Evolutionary conservation across 2,329 filamentous ascomycete species (phyloP), one percentile per base, ranked within the genome.

Genomic region (Cadophora sp.): DNA sequence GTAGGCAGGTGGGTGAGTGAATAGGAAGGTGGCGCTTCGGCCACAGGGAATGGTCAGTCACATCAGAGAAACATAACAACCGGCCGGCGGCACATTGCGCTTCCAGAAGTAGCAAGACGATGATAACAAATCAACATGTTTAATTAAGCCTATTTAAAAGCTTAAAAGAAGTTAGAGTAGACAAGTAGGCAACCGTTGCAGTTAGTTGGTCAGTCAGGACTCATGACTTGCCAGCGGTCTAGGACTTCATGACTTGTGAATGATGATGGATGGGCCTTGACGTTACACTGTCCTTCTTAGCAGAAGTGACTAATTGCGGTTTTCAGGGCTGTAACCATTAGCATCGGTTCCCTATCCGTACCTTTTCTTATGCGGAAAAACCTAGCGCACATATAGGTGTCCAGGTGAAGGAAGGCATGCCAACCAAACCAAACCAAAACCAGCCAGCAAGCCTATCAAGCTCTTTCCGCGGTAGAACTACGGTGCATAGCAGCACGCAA

Each of bases 1-100:
- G 16, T 55, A 33, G n/a, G 16, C 36, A 33, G n/a, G 8, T 16
- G 33, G 16, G 4, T n/a, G n/a, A 48, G 45, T 9, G 27, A 30
- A 30, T 9, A 20, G n/a, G 45, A 7, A 48, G 13, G n/a, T 24
- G 33, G 33, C 20, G n/a, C 33, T 58, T 58, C 36, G 55, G 55
- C 13, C n/a, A 58, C 18, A 43, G 55, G 20, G 55, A 58, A 43
- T 27, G 20, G 55, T 58, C 33, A 18, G 36, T 58, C 36, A 43
- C 55, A 43, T 27, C 33, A 27, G 36, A 43, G 20, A n/a, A 58
- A 13, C 20, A 58, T 9, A 58, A 43, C 20, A 58, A 11, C 33
- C 33, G 55, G 9, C 33, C 33, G 55, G 9, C 55, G 20, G 55
- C 36, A 58, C 16, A 43, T 24, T 41, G 36, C 20, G 11, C 20